Evolutionary conservation across 1,284 basidiomycete genomes (phyloP).

Genomic region (Apiotrichum laibachii): DNA sequence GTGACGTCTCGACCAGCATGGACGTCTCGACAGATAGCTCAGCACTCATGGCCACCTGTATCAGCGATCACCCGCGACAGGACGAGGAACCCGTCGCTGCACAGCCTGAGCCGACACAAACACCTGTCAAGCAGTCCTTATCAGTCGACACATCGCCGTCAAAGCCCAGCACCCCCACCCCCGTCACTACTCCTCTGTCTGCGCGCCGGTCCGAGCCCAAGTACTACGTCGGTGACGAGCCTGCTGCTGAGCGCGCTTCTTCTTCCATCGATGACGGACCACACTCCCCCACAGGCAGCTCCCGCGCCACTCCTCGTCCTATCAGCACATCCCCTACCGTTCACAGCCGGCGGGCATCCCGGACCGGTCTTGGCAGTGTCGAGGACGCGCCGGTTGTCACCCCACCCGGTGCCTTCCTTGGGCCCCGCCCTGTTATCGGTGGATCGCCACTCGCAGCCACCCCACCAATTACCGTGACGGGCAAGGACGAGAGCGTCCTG

Average conservation of each 20-base stretch:
- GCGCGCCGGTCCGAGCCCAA: conserved; percentile 41
- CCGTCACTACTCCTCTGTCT: conserved; percentile 12
- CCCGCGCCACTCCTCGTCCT: conserved; percentile 28
- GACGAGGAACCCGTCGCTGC: background rate
- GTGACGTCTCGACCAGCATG: conserved; percentile 37
- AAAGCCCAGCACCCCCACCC: conserved; percentile 1
- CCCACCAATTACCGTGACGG: conserved; percentile 45
- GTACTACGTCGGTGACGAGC: conserved; percentile 45
- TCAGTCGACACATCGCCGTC: conserved; percentile 11
- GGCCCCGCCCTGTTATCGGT: conserved; percentile 26
- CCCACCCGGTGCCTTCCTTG: conserved; percentile 22
- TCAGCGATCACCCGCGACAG: background rate
- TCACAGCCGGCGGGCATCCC: conserved; percentile 24
- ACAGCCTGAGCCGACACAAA: no score
- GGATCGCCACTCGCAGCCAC: conserved; percentile 46
- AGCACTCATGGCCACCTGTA: conserved; percentile 15
- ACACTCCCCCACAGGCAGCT: conserved; percentile 8
- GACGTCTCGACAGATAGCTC: conserved; percentile 14
- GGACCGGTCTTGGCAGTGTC: conserved; percentile 21
- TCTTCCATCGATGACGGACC: background rate
- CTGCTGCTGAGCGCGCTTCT: conserved; percentile 11
- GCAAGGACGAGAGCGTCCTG: conserved; percentile 38
- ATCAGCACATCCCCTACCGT: conserved; percentile 23
- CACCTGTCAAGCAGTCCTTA: conserved; percentile 2
- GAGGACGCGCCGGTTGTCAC: conserved; percentile 40